Percentiles rank a stretch among this genome's conserved stretches.
These are phyloP conservation scores for Cercospora sp. DNA, from an alignment of 2,329 filamentous ascomycete genomes.

Conservation along the genomic window DNA sequence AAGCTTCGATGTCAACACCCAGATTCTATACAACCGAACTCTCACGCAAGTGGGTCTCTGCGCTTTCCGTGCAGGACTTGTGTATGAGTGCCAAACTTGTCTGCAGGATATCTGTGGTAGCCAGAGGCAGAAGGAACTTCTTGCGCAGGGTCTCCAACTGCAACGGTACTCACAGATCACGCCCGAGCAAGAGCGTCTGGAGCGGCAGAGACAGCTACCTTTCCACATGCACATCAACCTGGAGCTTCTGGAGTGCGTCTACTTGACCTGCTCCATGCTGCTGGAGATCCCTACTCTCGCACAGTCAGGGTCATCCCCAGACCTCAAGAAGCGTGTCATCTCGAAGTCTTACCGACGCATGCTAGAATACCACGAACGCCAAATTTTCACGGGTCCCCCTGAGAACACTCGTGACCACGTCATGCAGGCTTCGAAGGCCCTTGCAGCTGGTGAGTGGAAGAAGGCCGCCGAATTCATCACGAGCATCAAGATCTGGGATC, in stretches of 20 bases:
- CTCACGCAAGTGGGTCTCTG: constrained; percentile 97
- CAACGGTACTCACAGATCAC: constrained; percentile 95
- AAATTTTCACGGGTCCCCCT: constrained; percentile 96
- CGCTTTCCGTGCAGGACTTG: constrained; percentile 92
- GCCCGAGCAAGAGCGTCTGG: constrained; percentile 94
- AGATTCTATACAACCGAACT: constrained; percentile 98
- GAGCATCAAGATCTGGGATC: constrained; percentile 99
- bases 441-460: constrained; percentile 98
- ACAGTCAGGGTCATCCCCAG: constrained; percentile 92
- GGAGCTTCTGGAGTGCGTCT: constrained; percentile 95
- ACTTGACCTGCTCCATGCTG: constrained; percentile 98
- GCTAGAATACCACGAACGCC: constrained; percentile 98
- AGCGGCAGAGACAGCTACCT: constrained; percentile 94
- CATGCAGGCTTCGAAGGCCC: constrained; percentile 97
- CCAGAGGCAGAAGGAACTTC: constrained; percentile 93
- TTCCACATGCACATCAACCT: constrained; percentile 99
- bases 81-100: constrained; percentile 97
- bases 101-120: constrained; percentile 98
- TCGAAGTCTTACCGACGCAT: constrained; percentile 99
- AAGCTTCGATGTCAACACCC: constrained; percentile 94
- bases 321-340: constrained; percentile 95
- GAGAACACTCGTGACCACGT: constrained; percentile 99
- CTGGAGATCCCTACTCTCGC: constrained; percentile 96
- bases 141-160: constrained; percentile 97
- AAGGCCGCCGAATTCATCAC: constrained; percentile 91